Evolutionary conservation across 2,329 filamentous ascomycete genomes (phyloP).

Genomic region (Ustulina deusta): DNA sequence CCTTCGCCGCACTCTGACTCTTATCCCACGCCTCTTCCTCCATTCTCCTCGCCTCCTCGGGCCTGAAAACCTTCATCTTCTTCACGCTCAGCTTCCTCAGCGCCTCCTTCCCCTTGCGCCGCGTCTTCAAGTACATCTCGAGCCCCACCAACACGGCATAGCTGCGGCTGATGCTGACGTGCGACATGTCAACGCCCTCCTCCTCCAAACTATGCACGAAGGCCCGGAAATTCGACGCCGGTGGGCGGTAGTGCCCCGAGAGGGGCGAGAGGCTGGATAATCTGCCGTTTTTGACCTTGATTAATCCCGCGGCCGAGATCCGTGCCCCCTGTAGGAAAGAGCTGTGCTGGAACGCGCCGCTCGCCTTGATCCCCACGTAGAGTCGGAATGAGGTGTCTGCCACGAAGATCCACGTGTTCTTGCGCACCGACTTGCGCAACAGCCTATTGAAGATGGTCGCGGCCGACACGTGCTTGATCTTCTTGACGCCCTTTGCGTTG

Average conservation of each 20-base stretch:
- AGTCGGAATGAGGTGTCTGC: constrained; percentile 86
- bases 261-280: constrained; percentile 77
- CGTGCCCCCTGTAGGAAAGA: constrained; percentile 87
- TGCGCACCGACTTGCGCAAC: constrained; percentile 80
- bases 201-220: constrained; percentile 81
- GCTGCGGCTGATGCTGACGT: constrained; percentile 81
- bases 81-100: constrained; percentile 63
- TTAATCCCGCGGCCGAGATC: constrained; percentile 84
- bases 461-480: constrained; percentile 73
- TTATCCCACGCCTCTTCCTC: constrained; percentile 64
- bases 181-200: constrained; percentile 81
- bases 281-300: constrained; percentile 85
- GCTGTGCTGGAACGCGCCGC: constrained; percentile 89
- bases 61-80: constrained; percentile 70
- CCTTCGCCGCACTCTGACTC: constrained; percentile 37
- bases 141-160: constrained; percentile 86
- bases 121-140: constrained; percentile 80
- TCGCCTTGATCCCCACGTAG: constrained; percentile 91
- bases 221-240: constrained; percentile 82
- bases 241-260: constrained; percentile 87
- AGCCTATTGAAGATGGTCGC: constrained; percentile 82
- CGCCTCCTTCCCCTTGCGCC: constrained; percentile 70
- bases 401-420: constrained; percentile 95
- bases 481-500: constrained; percentile 66
- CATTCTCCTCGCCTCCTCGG: constrained; percentile 66